These are phyloP conservation scores for Phylloporus scabripes DNA, from an alignment of 768 basidiomycete genomes.

Conservation along the genomic window DNA sequence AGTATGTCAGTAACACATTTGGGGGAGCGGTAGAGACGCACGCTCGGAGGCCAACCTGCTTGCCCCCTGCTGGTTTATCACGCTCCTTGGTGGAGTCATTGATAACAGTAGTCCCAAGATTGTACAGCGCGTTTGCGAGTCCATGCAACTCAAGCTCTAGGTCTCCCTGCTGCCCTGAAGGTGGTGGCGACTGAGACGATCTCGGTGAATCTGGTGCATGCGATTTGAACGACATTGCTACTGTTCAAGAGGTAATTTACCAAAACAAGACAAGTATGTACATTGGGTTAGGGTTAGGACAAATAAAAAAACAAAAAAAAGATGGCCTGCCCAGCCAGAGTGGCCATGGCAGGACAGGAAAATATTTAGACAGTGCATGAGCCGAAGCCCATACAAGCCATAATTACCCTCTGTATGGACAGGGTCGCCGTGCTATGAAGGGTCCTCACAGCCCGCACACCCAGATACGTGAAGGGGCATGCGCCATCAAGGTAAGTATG, in stretches of 20 bases:
- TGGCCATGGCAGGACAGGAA: slow-evolving; percentile 63
- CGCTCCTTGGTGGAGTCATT: slow-evolving; percentile 79
- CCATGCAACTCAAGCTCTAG: slow-evolving; percentile 71
- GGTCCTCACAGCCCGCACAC: slow-evolving; percentile 50
- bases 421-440: slow-evolving; percentile 54
- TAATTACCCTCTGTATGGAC: slow-evolving; percentile 41
- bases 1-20: not conserved
- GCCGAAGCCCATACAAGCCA: slow-evolving; percentile 57
- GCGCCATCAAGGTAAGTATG: slow-evolving; percentile 68
- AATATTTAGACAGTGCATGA: slow-evolving; percentile 79
- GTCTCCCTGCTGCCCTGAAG: slow-evolving; percentile 64
- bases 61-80: slow-evolving; percentile 62
- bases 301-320: slow-evolving; percentile 10
- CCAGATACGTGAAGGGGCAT: slow-evolving; percentile 48
- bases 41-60: slow-evolving; percentile 76
- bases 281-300: slow-evolving; percentile 31
- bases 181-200: slow-evolving; percentile 68
- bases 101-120: slow-evolving; percentile 77
- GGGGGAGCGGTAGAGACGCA: slow-evolving; percentile 29
- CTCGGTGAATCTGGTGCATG: slow-evolving; percentile 50
- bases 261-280: slow-evolving; percentile 5
- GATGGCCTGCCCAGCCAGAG: slow-evolving; percentile 37
- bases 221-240: not conserved
- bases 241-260: not conserved
- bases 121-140: slow-evolving; percentile 72